Evolutionary conservation across 2,329 filamentous ascomycete species (phyloP).

Genomic region (Microdochium trichocladiopsis): DNA sequence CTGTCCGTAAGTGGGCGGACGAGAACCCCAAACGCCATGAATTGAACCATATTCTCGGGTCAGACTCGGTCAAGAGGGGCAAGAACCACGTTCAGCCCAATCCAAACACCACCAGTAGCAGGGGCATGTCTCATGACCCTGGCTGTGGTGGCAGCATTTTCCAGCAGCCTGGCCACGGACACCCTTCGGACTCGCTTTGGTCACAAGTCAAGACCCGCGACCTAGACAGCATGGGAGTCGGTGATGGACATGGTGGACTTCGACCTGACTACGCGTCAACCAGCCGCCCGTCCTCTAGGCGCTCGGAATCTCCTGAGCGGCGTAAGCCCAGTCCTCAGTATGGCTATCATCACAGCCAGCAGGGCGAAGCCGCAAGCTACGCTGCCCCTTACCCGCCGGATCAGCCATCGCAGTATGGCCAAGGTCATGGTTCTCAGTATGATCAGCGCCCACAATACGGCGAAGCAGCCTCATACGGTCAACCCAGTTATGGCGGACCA

Average conservation of each 20-base stretch:
- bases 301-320: constrained; percentile 14
- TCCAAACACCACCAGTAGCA: constrained; percentile 23
- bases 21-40: constrained; percentile 58
- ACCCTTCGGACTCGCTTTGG: constrained; percentile 53
- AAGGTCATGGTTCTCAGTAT: constrained; percentile 1
- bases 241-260: constrained; percentile 29
- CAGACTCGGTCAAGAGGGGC: constrained; percentile 74
- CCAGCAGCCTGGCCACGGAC: constrained; percentile 44
- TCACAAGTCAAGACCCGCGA: constrained; percentile 54
- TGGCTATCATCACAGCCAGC: not conserved
- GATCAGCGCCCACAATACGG: not conserved
- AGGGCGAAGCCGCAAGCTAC: constrained; percentile 1
- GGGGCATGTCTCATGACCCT: constrained; percentile 35
- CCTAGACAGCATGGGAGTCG: constrained; percentile 45
- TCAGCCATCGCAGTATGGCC: constrained; percentile 9
- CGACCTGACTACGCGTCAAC: constrained; percentile 11
- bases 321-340: constrained; percentile 3
- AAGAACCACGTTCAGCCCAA: constrained; percentile 62
- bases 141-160: constrained; percentile 27
- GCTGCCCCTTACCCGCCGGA: constrained; percentile 7
- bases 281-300: constrained; percentile 7
- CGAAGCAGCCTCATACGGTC: not conserved
- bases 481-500: not conserved
- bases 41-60: constrained; percentile 70
- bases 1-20: constrained; percentile 75